Evolutionary conservation across 352 stramenopile species (phyloP).

Genomic region (Pythium phragmiticola): DNA sequence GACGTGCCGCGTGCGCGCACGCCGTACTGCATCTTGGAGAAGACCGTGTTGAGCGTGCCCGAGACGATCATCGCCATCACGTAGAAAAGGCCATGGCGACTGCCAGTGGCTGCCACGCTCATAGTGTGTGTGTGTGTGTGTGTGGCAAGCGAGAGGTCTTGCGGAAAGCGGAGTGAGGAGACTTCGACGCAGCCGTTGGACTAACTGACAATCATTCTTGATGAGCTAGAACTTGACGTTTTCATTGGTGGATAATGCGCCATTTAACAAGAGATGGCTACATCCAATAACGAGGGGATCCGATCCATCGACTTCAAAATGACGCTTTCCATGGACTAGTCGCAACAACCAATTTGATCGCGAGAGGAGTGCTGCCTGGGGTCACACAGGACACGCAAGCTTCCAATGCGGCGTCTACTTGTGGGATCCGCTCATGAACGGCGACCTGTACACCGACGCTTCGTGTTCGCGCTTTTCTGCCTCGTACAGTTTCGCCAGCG

Average conservation of each 20-base stretch:
- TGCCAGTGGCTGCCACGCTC: background rate
- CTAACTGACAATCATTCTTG: background rate
- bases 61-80: slow-evolving; percentile 68
- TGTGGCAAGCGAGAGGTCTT: background rate
- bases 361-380: too few relatives aligned
- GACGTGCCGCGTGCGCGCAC: slow-evolving; percentile 51
- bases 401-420: slow-evolving; percentile 36
- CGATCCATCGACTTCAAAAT: background rate
- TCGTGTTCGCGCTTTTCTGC: slow-evolving; percentile 40
- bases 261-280: slow-evolving; percentile 1
- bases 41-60: slow-evolving; percentile 79
- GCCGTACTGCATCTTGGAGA: slow-evolving; percentile 86
- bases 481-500: slow-evolving; percentile 43
- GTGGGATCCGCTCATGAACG: slow-evolving; percentile 73
- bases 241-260: background rate
- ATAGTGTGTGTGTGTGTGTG: background rate
- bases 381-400: too few relatives aligned
- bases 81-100: slow-evolving; percentile 38
- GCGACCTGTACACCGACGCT: slow-evolving; percentile 45
- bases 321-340: too few relatives aligned
- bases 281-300: background rate
- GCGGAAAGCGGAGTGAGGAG: background rate
- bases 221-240: background rate
- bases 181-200: background rate
- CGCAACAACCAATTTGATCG: too few relatives aligned